Conservation (phyloP, 129 eudicot species). For the Pittosporum tobira region DNA sequence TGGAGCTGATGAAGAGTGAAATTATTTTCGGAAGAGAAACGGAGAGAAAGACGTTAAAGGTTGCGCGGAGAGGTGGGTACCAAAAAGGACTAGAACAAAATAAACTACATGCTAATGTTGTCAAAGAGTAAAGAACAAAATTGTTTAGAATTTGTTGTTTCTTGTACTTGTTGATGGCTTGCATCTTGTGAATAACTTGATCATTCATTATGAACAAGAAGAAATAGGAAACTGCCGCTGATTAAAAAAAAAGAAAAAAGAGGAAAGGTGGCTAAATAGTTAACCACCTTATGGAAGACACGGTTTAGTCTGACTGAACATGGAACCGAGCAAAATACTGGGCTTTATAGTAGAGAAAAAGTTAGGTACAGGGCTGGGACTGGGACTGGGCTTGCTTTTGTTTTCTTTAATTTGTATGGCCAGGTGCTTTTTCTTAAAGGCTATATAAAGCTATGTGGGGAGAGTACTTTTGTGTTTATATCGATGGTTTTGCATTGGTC, state of each 20-base stretch:
- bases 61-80: conserved; percentile 44
- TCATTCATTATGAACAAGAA: conserved; percentile 31
- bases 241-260: neutral
- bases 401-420: conserved; percentile 20
- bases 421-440: conserved; percentile 33
- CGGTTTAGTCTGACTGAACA: conserved; percentile 22
- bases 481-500: conserved; percentile 21
- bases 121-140: conserved; percentile 33
- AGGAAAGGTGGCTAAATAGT: neutral
- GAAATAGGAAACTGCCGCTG: neutral
- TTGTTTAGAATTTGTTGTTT: conserved; percentile 38
- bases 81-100: conserved; percentile 48
- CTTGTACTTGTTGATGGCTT: conserved; percentile 42
- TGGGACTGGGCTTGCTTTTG: conserved; percentile 21
- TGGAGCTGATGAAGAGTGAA: conserved; percentile 40
- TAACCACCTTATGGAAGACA: conserved; percentile 1
- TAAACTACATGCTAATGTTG: conserved; percentile 35
- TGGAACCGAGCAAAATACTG: conserved; percentile 26
- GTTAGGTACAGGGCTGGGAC: conserved; percentile 7
- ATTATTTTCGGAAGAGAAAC: conserved; percentile 30
- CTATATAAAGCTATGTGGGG: conserved; percentile 14
- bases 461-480: conserved; percentile 11
- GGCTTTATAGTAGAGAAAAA: conserved; percentile 29
- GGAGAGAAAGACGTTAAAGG: conserved; percentile 28
- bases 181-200: conserved; percentile 33